Base-by-base conservation (phyloP, 768 basidiomycete genomes). In the Suillus hirtellus region DNA sequence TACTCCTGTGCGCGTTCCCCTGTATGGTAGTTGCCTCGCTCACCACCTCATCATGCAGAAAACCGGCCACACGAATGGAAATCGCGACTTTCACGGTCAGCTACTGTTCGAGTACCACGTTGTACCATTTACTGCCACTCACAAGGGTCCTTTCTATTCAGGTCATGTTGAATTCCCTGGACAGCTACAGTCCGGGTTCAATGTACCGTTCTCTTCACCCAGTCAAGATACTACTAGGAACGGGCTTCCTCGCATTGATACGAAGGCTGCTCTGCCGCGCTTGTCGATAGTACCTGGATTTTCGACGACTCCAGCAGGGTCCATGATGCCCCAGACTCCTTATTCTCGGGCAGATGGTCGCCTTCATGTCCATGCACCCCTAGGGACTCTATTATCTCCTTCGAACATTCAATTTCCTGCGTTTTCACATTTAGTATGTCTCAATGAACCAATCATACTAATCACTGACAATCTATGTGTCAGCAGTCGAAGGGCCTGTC, bases 281-380 rank as follows among this genome's bases (percentile, higher is more conserved):
- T 15, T 61, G 17, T 56, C 31, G n/a, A 24, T 60, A 7, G 21
- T 34, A 60, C 24, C 60, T 38, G 46, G 59, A 2, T 38, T 31
- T 38, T 56, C 60, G 37, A 49, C 53, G 10, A 21, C 12, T 61
- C 42, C 56, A 27, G 56, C 24, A 27, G 56, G 24, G 24, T 27
- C 40, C 2, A 58, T 56, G 38, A 56, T 58, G n/a, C 56, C 56
- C 5, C 56, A 5, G 24, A 42, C 56, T 19, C 56, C 56, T 17
- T 3, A 10, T 24, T 1, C 8, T 40, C 42, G 40, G 56, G 40
- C 4, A 40, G 24, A 42, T 58, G 6, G 14, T 19, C 56, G 1
- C 24, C 56, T 58, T 42, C 56, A 14, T 0, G 56, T 58, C 24
- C 8, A 19, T 31, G 17, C 5, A 12, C 40, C 24, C 19, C 11